phyloP scores from a whole-genome alignment of 1,284 basidiomycete species.

The Vanrija pseudolonga region DNA sequence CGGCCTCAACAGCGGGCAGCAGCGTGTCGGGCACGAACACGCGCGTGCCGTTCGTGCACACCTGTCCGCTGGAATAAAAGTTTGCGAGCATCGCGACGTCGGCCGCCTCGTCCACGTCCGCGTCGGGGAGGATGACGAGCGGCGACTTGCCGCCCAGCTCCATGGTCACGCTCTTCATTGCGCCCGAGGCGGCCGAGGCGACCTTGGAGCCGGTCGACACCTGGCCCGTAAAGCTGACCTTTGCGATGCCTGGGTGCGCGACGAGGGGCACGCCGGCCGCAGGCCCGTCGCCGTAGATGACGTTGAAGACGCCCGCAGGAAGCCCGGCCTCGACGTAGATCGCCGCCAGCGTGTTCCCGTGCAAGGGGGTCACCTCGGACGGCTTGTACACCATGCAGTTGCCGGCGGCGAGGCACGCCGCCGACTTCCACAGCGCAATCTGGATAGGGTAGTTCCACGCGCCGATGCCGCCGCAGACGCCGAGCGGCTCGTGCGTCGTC shows the following conservation, averaged over 20 bases:
- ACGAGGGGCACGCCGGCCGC: conserved; percentile 12
- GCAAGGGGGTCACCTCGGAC: conserved; percentile 15
- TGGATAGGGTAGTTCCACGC: conserved; percentile 27
- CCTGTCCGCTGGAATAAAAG: conserved; percentile 16
- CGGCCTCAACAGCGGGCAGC: conserved; percentile 2
- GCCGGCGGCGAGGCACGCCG: conserved; percentile 14
- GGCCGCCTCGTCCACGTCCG: conserved; percentile 16
- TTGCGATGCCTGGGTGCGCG: conserved; percentile 11
- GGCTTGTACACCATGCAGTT: conserved; percentile 23
- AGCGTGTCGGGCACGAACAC: conserved; percentile 15
- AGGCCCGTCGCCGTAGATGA: conserved; percentile 15
- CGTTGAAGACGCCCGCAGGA: conserved; percentile 15
- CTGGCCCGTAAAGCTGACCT: conserved; percentile 20
- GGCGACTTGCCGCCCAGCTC: conserved; percentile 21
- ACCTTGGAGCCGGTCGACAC: conserved; percentile 13
- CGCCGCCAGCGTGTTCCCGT: conserved; percentile 12
- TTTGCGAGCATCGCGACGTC: conserved; percentile 18
- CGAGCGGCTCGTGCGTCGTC: conserved; percentile 18
- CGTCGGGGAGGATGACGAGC: conserved; percentile 14
- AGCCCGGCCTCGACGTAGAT: conserved; percentile 16
- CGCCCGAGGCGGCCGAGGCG: conserved; percentile 6
- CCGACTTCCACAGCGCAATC: conserved; percentile 19
- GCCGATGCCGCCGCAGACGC: conserved; percentile 22
- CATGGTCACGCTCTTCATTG: conserved; percentile 19
- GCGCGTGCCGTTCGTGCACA: conserved; percentile 20